Conservation (phyloP, 345 rosid genomes). For the Hypericum perforatum region DNA sequence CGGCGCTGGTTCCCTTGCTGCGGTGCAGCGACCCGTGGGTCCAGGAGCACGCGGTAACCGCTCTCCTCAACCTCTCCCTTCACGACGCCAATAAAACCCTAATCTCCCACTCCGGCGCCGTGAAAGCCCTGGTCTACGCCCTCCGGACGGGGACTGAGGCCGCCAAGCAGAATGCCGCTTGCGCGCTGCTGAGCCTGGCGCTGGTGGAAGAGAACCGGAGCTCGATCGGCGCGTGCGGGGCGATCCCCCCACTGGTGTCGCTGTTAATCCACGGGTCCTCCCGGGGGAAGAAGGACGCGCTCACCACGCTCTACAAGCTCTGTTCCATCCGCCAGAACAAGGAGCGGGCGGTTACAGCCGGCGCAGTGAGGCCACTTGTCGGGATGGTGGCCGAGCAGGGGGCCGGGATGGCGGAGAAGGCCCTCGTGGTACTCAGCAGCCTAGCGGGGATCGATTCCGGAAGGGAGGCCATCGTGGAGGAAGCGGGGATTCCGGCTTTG, state of each 20-base stretch:
- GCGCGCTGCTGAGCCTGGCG: slow-evolving; percentile 77
- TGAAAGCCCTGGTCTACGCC: slow-evolving; percentile 77
- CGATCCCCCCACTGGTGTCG: slow-evolving; percentile 91
- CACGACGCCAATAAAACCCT: slow-evolving; percentile 55
- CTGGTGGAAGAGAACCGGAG: slow-evolving; percentile 74
- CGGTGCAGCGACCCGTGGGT: slow-evolving; percentile 81
- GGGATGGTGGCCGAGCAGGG: slow-evolving; percentile 70
- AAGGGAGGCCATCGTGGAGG: slow-evolving; percentile 71
- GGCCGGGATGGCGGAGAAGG: slow-evolving; percentile 89
- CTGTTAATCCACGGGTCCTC: slow-evolving; percentile 61
- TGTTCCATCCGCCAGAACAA: slow-evolving; percentile 71
- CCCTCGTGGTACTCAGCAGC: slow-evolving; percentile 84
- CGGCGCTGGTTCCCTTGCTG: slow-evolving; percentile 70
- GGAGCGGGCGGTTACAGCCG: slow-evolving; percentile 83
- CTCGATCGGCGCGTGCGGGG: slow-evolving; percentile 83
- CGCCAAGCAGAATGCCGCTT: slow-evolving; percentile 95
- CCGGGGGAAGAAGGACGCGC: slow-evolving; percentile 80
- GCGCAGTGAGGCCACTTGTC: slow-evolving; percentile 85
- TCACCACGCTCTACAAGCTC: slow-evolving; percentile 88
- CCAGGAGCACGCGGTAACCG: slow-evolving; percentile 93
- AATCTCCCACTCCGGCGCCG: slow-evolving; percentile 61
- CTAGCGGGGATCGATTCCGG: slow-evolving; percentile 64
- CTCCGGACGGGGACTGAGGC: slow-evolving; percentile 86
- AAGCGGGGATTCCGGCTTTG: slow-evolving; percentile 77
- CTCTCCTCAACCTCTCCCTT: slow-evolving; percentile 71